These are phyloP conservation scores for Hygrocybe coccinea DNA, from an alignment of 768 basidiomycete species.

Conservation along the genomic window DNA sequence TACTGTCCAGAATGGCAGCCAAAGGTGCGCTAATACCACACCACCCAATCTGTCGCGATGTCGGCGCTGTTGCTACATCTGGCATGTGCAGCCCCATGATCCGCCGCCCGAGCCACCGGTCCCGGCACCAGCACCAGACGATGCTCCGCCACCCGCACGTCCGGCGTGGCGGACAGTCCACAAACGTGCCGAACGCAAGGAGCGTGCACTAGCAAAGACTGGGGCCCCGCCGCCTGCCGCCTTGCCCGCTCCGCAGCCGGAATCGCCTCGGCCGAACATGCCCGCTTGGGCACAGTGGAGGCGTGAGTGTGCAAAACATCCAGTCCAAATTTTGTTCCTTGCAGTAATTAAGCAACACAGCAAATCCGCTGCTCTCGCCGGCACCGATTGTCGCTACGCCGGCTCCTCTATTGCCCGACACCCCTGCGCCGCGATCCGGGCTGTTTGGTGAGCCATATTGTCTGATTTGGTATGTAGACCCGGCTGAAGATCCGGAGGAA, in stretches of 20 bases:
- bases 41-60: neutral
- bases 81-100: conserved; percentile 27
- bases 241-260: conserved; percentile 39
- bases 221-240: conserved; percentile 39
- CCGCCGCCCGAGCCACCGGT: conserved; percentile 40
- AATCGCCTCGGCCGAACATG: conserved; percentile 45
- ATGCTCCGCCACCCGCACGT: conserved; percentile 45
- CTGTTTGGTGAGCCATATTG: conserved; percentile 54
- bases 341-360: conserved; percentile 29
- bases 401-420: conserved; percentile 32
- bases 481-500: neutral
- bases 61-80: neutral
- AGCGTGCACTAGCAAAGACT: conserved; percentile 40
- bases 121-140: conserved; percentile 44
- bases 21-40: conserved; percentile 38
- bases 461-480: neutral
- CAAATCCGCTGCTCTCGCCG: conserved; percentile 60
- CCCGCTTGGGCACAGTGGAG: conserved; percentile 87
- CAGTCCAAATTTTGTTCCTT: neutral
- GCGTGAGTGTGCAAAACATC: conserved; percentile 48
- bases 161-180: conserved; percentile 74
- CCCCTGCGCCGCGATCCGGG: conserved; percentile 53
- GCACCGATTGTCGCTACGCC: conserved; percentile 33
- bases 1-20: conserved; percentile 73
- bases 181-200: conserved; percentile 55